Percentiles rank a stretch among this genome's conserved stretches.
phyloP scores from a whole-genome alignment of 2,329 filamentous ascomycete species.

The Fusarium foetens region DNA sequence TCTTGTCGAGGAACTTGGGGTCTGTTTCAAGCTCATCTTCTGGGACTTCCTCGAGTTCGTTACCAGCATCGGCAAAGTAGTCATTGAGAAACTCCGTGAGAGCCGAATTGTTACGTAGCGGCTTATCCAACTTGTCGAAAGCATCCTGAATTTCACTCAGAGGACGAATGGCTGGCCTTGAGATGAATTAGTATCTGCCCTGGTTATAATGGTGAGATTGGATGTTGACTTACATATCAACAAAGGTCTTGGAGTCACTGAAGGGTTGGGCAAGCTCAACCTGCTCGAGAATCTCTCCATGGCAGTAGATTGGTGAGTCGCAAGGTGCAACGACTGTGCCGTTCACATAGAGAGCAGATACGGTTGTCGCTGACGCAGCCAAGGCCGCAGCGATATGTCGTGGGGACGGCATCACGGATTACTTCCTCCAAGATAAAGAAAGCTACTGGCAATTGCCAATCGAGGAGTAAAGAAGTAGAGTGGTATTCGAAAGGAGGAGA shows the following conservation, averaged over 20 bases:
- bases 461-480: background rate
- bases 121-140: slow-evolving; percentile 68
- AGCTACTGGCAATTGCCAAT: slow-evolving; percentile 5
- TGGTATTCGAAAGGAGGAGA: background rate
- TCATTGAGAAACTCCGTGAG: slow-evolving; percentile 69
- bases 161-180: slow-evolving; percentile 68
- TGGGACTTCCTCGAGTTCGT: slow-evolving; percentile 67
- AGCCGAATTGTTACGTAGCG: slow-evolving; percentile 70
- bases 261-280: slow-evolving; percentile 73
- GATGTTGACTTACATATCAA: slow-evolving; percentile 66
- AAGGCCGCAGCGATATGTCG: slow-evolving; percentile 43
- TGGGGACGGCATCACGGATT: slow-evolving; percentile 42
- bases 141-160: slow-evolving; percentile 69
- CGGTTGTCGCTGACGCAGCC: slow-evolving; percentile 43
- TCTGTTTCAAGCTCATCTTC: slow-evolving; percentile 63
- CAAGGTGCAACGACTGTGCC: slow-evolving; percentile 71
- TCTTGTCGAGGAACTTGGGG: slow-evolving; percentile 65
- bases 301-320: slow-evolving; percentile 74
- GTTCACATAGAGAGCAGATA: slow-evolving; percentile 66
- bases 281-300: slow-evolving; percentile 70
- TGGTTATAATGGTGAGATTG: background rate
- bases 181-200: slow-evolving; percentile 21
- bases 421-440: background rate
- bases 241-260: slow-evolving; percentile 75
- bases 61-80: slow-evolving; percentile 72